phyloP scores from a whole-genome alignment of 257 asterid species.

The Solanum ossicruentum region DNA sequence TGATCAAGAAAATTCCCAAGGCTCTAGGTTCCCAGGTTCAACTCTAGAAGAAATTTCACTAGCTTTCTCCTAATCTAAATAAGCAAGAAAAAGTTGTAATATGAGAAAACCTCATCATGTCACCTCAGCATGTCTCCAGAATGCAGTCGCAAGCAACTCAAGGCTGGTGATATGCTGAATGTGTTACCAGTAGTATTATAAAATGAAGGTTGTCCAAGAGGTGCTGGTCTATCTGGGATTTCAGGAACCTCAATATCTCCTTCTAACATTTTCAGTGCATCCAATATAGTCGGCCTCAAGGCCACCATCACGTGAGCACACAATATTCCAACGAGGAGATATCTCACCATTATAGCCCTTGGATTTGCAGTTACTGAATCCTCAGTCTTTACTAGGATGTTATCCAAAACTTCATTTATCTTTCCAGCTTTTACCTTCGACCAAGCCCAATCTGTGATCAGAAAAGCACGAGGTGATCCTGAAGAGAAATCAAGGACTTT shows the following conservation, averaged over 20 bases:
- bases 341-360: conserved; percentile 63
- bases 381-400: conserved; percentile 25
- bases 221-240: conserved; percentile 73
- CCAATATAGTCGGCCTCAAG: conserved; percentile 67
- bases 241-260: conserved; percentile 78
- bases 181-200: conserved; percentile 11
- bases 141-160: conserved; percentile 34
- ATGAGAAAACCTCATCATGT: background rate
- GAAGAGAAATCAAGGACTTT: conserved; percentile 66
- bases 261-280: conserved; percentile 80
- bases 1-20: background rate
- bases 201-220: conserved; percentile 57
- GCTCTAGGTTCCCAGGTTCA: background rate
- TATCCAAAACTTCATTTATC: conserved; percentile 43
- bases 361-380: conserved; percentile 43
- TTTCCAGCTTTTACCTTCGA: conserved; percentile 55
- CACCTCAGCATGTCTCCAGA: conserved; percentile 69
- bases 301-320: conserved; percentile 98
- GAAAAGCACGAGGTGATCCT: conserved; percentile 33
- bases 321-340: conserved; percentile 59
- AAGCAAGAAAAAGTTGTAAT: background rate
- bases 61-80: background rate
- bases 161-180: conserved; percentile 51
- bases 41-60: background rate
- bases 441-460: conserved; percentile 95